Conservation (phyloP, 2,329 filamentous ascomycete species). For the Scedosporium boydii region DNA sequence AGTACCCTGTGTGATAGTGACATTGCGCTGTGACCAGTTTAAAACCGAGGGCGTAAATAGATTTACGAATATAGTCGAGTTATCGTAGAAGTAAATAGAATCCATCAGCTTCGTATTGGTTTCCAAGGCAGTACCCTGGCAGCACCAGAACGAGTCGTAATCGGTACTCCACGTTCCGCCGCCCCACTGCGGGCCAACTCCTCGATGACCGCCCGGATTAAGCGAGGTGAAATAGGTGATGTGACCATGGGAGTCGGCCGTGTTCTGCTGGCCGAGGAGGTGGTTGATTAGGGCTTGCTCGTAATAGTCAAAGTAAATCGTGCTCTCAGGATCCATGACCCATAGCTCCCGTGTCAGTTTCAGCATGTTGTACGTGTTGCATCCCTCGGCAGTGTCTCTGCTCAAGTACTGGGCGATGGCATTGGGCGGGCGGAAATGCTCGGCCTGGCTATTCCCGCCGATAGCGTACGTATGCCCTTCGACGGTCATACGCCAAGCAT, state of each 20-base stretch:
- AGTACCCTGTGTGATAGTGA: constrained; percentile 32
- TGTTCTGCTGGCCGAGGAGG: constrained; percentile 38
- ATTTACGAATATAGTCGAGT: constrained; percentile 35
- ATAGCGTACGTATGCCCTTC: constrained; percentile 40
- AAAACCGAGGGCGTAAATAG: constrained; percentile 37
- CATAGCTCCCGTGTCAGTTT: constrained; percentile 44
- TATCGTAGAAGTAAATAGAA: constrained; percentile 39
- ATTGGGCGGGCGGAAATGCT: constrained; percentile 38
- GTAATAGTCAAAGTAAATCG: constrained; percentile 42
- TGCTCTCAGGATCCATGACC: constrained; percentile 27
- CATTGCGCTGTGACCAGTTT: constrained; percentile 28
- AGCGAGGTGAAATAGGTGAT: constrained; percentile 44
- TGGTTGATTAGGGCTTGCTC: constrained; percentile 41
- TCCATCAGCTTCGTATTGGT: constrained; percentile 45
- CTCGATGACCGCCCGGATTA: constrained; percentile 34
- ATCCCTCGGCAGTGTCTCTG: constrained; percentile 38
- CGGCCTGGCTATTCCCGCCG: constrained; percentile 42
- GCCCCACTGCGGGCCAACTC: constrained; percentile 42
- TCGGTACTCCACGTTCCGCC: constrained; percentile 45
- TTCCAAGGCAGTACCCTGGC: constrained; percentile 40
- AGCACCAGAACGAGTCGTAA: constrained; percentile 44
- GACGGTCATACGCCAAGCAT: constrained; percentile 38
- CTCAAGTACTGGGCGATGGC: constrained; percentile 33
- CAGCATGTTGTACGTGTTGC: constrained; percentile 49
- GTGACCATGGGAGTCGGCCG: constrained; percentile 32